Percentiles rank a stretch among this genome's conserved stretches.
phyloP scores from a whole-genome alignment of 441 rosid species.

The Gossypium laxum region DNA sequence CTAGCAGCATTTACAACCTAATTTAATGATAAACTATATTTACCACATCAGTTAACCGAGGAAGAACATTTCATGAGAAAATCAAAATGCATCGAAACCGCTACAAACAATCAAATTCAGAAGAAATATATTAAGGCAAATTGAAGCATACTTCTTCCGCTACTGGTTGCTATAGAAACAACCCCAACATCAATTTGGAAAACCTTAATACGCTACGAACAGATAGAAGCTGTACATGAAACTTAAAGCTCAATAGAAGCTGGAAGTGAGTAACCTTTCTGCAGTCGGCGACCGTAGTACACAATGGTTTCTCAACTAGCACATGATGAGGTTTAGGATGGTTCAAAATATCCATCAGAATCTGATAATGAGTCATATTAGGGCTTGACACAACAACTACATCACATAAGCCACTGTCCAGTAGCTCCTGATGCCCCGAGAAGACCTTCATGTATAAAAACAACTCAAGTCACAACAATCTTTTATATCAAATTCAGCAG shows the following conservation, averaged over 20 bases:
- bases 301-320: conserved; percentile 87
- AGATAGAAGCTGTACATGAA: background rate
- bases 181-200: background rate
- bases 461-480: background rate
- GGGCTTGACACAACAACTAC: conserved; percentile 73
- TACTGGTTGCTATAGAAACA: background rate
- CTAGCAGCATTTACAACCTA: conserved; percentile 71
- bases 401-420: conserved; percentile 72
- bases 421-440: conserved; percentile 61
- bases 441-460: conserved; percentile 42
- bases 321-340: conserved; percentile 76
- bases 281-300: conserved; percentile 77
- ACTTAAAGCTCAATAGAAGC: background rate
- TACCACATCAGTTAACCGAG: background rate
- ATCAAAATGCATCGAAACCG: background rate
- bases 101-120: background rate
- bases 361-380: conserved; percentile 80
- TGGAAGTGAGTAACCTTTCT: conserved; percentile 38
- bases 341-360: conserved; percentile 64
- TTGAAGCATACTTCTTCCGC: background rate
- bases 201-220: background rate
- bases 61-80: background rate
- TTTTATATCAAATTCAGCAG: background rate
- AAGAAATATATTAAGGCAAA: background rate
- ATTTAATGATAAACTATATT: conserved; percentile 9